Conservation (phyloP, 306 rosid species). For the Dalbergia oliveri region DNA sequence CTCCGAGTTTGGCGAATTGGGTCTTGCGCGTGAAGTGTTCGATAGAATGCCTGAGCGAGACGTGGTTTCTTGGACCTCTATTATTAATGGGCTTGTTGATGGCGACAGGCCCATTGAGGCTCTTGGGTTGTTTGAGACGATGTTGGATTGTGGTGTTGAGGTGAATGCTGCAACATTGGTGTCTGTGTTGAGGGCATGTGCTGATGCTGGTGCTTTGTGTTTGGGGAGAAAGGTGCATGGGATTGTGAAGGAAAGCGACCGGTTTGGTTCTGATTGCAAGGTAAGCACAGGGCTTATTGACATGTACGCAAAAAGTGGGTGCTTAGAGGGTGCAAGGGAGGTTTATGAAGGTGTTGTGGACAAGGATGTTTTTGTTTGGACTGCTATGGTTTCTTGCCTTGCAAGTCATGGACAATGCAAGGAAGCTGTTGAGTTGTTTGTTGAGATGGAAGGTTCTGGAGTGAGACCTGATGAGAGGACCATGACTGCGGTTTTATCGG, state of each 20-base stretch:
- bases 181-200: conserved; percentile 64
- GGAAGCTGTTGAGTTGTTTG: conserved; percentile 60
- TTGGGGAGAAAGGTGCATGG: conserved; percentile 59
- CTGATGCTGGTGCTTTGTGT: conserved; percentile 53
- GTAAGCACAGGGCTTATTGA: conserved; percentile 63
- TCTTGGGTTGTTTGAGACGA: conserved; percentile 48
- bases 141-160: conserved; percentile 51
- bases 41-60: conserved; percentile 60
- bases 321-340: conserved; percentile 54
- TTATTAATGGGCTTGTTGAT: conserved; percentile 58
- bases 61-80: conserved; percentile 66
- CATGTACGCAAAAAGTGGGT: conserved; percentile 68
- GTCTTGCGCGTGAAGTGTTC: conserved; percentile 56
- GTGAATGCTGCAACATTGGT: conserved; percentile 57
- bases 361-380: conserved; percentile 63
- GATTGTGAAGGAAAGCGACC: conserved; percentile 41
- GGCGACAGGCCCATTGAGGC: conserved; percentile 51
- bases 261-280: conserved; percentile 28
- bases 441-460: conserved; percentile 47
- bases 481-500: conserved; percentile 58
- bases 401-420: conserved; percentile 66
- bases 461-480: conserved; percentile 62
- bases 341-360: conserved; percentile 48
- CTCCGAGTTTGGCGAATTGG: conserved; percentile 43
- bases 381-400: conserved; percentile 62